Percentiles rank a stretch among this genome's conserved stretches.
Conservation (phyloP, 1,284 basidiomycete species). For the Ustilago bromivora region DNA sequence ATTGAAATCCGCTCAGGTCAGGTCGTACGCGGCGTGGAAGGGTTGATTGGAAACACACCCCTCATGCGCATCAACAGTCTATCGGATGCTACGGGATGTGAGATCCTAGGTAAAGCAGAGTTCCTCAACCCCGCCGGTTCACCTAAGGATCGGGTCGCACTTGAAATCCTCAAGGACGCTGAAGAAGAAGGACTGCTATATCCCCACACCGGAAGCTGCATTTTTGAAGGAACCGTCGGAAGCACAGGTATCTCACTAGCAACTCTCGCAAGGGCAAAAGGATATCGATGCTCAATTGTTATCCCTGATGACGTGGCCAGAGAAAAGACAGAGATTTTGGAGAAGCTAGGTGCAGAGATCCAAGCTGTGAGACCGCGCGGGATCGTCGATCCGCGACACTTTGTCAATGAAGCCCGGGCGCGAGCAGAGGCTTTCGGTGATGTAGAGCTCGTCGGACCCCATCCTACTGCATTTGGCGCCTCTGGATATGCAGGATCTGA, state of each 20-base stretch:
- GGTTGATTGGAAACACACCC: conserved; percentile 81
- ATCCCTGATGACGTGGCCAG: conserved; percentile 76
- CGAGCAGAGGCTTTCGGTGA: conserved; percentile 59
- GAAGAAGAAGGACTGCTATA: conserved; percentile 84
- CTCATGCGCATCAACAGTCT: conserved; percentile 90
- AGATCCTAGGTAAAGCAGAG: conserved; percentile 97
- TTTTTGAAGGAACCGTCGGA: conserved; percentile 97
- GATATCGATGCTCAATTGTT: conserved; percentile 68
- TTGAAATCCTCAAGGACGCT: conserved; percentile 83
- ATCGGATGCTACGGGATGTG: conserved; percentile 88
- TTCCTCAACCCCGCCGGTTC: conserved; percentile 97
- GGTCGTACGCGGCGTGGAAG: conserved; percentile 61
- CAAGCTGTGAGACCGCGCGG: conserved; percentile 73
- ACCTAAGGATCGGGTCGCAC: conserved; percentile 94
- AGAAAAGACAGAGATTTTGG: conserved; percentile 87
- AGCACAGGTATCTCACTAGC: conserved; percentile 97
- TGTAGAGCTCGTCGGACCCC: conserved; percentile 55
- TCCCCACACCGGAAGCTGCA: conserved; percentile 88
- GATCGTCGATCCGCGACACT: conserved; percentile 67
- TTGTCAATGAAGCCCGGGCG: conserved; percentile 66
- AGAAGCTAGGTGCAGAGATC: conserved; percentile 86
- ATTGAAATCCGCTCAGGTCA: conserved; percentile 52
- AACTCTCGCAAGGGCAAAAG: conserved; percentile 80
- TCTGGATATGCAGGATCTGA: conserved; percentile 31
- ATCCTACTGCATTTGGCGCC: conserved; percentile 26